A percentile compares a stretch with the other conserved stretches of the same genome.
These are phyloP conservation scores for Diplocarpon mali DNA, from an alignment of 2,329 filamentous ascomycete genomes.

Conservation along the genomic window DNA sequence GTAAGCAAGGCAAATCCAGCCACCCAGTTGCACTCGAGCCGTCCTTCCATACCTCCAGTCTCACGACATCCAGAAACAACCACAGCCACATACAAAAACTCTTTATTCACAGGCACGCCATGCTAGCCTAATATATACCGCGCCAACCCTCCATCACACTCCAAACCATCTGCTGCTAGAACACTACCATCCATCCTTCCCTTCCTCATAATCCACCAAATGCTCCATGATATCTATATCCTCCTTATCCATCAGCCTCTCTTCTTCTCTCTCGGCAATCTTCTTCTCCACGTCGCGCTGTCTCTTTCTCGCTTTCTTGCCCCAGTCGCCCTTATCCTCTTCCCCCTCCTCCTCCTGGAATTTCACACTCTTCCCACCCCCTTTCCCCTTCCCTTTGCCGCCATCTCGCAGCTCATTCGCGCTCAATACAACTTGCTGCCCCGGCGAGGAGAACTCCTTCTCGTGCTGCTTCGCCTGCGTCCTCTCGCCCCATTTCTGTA, in stretches of 20 bases:
- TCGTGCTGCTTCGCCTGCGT: constrained; percentile 54
- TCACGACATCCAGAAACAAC: no score
- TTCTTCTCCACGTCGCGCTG: constrained; percentile 58
- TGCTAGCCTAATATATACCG: not conserved
- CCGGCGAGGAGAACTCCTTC: constrained; percentile 25
- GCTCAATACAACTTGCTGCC: constrained; percentile 22
- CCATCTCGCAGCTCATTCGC: not conserved
- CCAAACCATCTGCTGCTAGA: not conserved
- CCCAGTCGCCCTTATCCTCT: constrained; percentile 43
- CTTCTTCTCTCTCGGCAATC: constrained; percentile 50
- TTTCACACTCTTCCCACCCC: constrained; percentile 38
- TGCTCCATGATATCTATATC: constrained; percentile 65
- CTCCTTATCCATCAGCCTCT: constrained; percentile 43
- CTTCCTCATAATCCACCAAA: constrained; percentile 39
- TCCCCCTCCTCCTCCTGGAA: constrained; percentile 40
- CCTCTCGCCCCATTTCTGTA: constrained; percentile 56
- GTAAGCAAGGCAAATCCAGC: not conserved
- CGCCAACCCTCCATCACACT: not conserved
- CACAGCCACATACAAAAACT: not conserved
- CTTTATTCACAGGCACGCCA: not conserved
- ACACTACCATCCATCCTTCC: constrained; percentile 20
- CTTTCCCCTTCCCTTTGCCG: constrained; percentile 35
- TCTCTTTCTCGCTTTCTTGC: constrained; percentile 57
- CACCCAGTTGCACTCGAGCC: no score
- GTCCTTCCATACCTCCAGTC: no score